Evolutionary conservation across 1,139 yeast species (phyloP).

Genomic region (Pichia sp.): DNA sequence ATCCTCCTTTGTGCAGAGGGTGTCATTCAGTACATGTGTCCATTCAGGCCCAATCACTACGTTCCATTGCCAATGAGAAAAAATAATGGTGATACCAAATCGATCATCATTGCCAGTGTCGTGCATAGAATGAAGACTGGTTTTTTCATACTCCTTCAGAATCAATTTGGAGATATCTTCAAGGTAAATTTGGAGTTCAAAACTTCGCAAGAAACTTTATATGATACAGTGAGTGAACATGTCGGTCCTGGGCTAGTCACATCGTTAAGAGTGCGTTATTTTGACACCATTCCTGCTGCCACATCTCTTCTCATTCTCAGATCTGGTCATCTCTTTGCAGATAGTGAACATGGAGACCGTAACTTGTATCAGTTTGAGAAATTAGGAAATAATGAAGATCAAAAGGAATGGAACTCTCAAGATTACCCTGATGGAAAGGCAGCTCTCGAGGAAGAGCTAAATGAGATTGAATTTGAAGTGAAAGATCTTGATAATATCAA

Average conservation of each 20-base stretch:
- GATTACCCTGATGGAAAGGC: constrained; percentile 26
- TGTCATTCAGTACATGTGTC: constrained; percentile 38
- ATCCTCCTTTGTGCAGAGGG: constrained; percentile 45
- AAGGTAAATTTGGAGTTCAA: constrained; percentile 47
- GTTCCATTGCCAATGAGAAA: constrained; percentile 52
- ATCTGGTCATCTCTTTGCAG: constrained; percentile 70
- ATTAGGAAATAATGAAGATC: constrained; percentile 49
- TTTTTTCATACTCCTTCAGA: constrained; percentile 70
- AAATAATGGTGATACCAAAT: constrained; percentile 28
- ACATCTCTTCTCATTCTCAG: constrained; percentile 53
- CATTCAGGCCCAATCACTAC: constrained; percentile 28
- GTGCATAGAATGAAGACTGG: constrained; percentile 56
- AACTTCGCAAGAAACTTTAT: constrained; percentile 23
- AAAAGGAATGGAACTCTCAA: constrained; percentile 27
- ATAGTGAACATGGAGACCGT: constrained; percentile 56
- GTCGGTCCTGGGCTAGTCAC: constrained; percentile 31
- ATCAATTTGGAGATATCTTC: constrained; percentile 68
- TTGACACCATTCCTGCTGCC: constrained; percentile 66
- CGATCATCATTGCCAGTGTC: constrained; percentile 47
- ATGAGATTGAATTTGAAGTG: constrained; percentile 28
- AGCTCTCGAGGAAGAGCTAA: constrained; percentile 21
- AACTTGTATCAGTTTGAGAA: constrained; percentile 69
- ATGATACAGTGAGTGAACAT: constrained; percentile 11
- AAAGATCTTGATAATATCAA: constrained; percentile 49
- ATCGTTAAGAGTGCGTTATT: constrained; percentile 46